These are phyloP conservation scores for Madurella mycetomatis DNA, from an alignment of 2,329 filamentous ascomycete genomes.

Conservation along the genomic window DNA sequence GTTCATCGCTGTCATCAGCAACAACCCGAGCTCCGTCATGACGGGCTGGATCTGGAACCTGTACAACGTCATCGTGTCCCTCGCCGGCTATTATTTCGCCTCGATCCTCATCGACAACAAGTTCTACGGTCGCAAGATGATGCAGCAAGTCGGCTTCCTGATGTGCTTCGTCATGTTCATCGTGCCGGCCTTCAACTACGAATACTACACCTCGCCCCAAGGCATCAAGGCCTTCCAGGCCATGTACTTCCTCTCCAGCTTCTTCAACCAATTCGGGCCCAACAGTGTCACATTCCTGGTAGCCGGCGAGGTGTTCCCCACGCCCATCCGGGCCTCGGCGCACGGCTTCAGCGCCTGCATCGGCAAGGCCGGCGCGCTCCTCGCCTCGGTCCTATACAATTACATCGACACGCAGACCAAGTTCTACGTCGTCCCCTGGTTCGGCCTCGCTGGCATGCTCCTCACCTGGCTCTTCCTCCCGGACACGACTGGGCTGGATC, in stretches of 20 bases:
- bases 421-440: constrained; percentile 94
- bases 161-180: constrained; percentile 93
- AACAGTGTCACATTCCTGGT: constrained; percentile 96
- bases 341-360: constrained; percentile 92
- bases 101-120: constrained; percentile 92
- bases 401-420: constrained; percentile 83
- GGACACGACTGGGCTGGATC: constrained; percentile 93
- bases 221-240: constrained; percentile 89
- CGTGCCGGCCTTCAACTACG: constrained; percentile 81
- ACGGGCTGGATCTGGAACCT: constrained; percentile 89
- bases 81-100: constrained; percentile 85
- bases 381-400: constrained; percentile 87
- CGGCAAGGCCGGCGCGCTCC: constrained; percentile 83
- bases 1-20: constrained; percentile 80
- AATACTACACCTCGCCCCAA: constrained; percentile 69
- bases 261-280: constrained; percentile 98
- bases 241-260: constrained; percentile 97
- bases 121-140: constrained; percentile 90
- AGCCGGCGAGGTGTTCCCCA: constrained; percentile 94
- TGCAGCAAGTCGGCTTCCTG: constrained; percentile 92
- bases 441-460: constrained; percentile 80
- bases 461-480: constrained; percentile 83
- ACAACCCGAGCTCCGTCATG: constrained; percentile 68
- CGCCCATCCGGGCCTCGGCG: constrained; percentile 84
- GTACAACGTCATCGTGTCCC: constrained; percentile 81